Evolutionary conservation across 1,139 yeast genomes (phyloP), one percentile per base, ranked within the genome.

Genomic region (Debaryomyces coudertii): DNA sequence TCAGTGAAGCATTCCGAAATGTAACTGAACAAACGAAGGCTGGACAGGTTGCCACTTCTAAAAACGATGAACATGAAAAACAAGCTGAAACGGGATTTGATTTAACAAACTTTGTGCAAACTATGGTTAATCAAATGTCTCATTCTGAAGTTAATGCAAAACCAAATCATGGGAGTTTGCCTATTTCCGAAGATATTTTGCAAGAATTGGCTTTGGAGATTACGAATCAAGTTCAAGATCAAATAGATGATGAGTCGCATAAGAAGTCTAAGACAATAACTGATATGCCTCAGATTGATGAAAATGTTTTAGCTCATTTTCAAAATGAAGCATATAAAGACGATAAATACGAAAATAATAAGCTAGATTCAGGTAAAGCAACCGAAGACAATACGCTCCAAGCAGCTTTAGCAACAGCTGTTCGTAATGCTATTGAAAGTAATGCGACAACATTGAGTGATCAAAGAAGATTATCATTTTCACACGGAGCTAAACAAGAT

Each of bases 201-300:
- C 66, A 62, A 43, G 70, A 65, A 30, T 58, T 70, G 39, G 74
- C 75, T 1, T 48, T 57, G 33, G 72, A 69, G 50, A 66, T 69
- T 34, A 61, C 71, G 2, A 59, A 54, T 44, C 71, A 69, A 52
- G 73, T 71, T 44, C 71, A 63, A 53, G 66, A 57, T 45, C 65
- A 63, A 45, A 52, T 61, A 51, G 47, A 34, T 29, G 58, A 56
- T 27, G 62, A 44, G 33, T 27, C 33, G 27, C 42, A 34, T 15
- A 42, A 40, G 43, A 52, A 47, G 41, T 49, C 46, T 29, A 50
- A 52, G 20, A 37, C 54, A 8, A 52, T 54, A 14, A 48, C 57
- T 8, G 62, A 57, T 16, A 54, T 69, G 42, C 77, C 77, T 1
- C 70, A 62, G 40, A 60, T 72, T 23, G 77, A 71, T 50, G 77